phyloP scores from a whole-genome alignment of 805 yeast species.

The Lipomyces kockii region DNA sequence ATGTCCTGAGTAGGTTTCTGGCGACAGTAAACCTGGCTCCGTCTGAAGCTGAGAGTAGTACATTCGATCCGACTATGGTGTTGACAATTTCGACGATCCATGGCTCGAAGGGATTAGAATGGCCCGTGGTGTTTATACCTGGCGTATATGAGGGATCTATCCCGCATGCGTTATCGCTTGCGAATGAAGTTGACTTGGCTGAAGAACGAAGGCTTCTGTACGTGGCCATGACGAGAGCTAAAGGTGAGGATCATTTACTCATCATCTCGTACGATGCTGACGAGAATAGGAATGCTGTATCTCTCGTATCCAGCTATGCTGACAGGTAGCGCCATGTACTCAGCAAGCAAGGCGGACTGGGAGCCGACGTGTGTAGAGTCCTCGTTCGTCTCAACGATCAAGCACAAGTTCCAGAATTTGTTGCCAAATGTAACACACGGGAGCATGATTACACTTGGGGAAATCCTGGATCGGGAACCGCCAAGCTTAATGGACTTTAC shows the following conservation, averaged over 20 bases:
- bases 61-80: conserved; percentile 29
- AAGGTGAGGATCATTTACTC: conserved; percentile 42
- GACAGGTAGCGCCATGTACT: not conserved
- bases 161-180: conserved; percentile 54
- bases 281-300: conserved; percentile 12
- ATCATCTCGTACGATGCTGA: not conserved
- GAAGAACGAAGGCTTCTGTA: conserved; percentile 87
- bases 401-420: conserved; percentile 4
- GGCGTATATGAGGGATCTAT: conserved; percentile 67
- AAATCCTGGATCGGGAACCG: conserved; percentile 19
- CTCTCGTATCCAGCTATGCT: conserved; percentile 15
- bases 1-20: conserved; percentile 20
- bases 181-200: conserved; percentile 47
- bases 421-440: conserved; percentile 9
- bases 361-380: not conserved
- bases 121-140: conserved; percentile 90
- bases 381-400: conserved; percentile 10
- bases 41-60: conserved; percentile 19
- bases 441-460: conserved; percentile 4
- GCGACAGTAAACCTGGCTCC: conserved; percentile 32
- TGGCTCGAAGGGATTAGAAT: conserved; percentile 90
- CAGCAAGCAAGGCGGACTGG: not conserved
- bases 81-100: conserved; percentile 81
- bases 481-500: conserved; percentile 11
- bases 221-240: conserved; percentile 88